Evolutionary conservation across 306 rosid species (phyloP), one percentile per base, ranked within the genome.

Genomic region (Cucumis melo): DNA sequence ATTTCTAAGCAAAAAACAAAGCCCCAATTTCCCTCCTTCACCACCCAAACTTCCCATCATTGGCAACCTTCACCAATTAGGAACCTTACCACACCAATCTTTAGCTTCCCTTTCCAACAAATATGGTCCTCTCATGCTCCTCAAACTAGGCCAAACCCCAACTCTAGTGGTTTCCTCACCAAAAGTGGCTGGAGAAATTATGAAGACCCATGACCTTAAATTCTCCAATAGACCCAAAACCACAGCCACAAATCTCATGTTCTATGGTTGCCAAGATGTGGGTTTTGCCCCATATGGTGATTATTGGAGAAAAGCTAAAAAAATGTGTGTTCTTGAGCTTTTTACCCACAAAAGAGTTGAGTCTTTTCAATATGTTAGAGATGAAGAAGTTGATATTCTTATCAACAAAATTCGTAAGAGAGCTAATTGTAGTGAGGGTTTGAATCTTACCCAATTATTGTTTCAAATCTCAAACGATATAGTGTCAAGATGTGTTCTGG

Each of bases 21-120:
- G 20, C 56, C 7, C 81, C 88, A 54, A 61, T 5, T 61, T 14
- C 20, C 66, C 66, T 6, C 66, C 66, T 61, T 61, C 66, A 9
- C 61, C 61, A 8, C 61, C 61, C 24, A n/a, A 56, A 56, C 71
- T 86, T 3, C 90, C 90, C 5, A 59, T 88, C 3, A 85, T 88
- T 6, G 90, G 92, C 20, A 88, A 88, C 84, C 89, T 88, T 17
- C 92, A 85, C 84, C 86, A 81, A 2, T 61, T 83, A 32, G 81
- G 83, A 4, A 60, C 10, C 27, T 20, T 85, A 1, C 87, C 87
- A 0, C 89, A 86, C 73, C 60, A 21, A 61, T 75, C 82, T 2
- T 80, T 88, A 6, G 78, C 79, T 3, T 20, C 9, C 3, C 88
- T 86, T 50, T 66, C 88, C 2, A n/a, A 50, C 2, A 19, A 83